Percentiles rank a stretch among this genome's conserved stretches.
Conservation (phyloP, 2,329 filamentous ascomycete species). For the Sporothrix dimorphospora region DNA sequence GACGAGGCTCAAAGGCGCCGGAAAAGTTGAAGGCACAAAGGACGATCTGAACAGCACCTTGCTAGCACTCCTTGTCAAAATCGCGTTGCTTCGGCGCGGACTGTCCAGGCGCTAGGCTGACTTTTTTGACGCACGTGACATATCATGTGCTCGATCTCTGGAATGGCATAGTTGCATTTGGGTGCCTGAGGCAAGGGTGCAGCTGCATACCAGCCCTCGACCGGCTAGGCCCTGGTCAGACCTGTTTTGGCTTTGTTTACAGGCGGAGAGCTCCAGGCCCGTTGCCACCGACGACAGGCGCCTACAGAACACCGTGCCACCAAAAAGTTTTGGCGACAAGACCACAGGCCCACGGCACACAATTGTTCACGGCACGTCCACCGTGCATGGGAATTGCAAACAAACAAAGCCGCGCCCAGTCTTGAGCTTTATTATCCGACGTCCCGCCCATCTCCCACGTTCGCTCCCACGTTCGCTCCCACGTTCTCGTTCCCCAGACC, state of each 20-base stretch:
- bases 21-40: not conserved
- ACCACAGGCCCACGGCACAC: not conserved
- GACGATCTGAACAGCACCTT: not conserved
- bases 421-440: not conserved
- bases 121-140: not conserved
- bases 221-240: not conserved
- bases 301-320: slow-evolving; percentile 5
- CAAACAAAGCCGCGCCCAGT: not conserved
- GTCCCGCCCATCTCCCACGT: not conserved
- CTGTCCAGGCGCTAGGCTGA: not conserved
- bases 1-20: not conserved
- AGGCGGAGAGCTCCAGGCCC: slow-evolving; percentile 30
- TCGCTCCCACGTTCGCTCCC: not conserved
- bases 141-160: not conserved
- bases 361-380: slow-evolving; percentile 11
- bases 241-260: slow-evolving; percentile 36
- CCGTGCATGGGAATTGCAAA: not conserved
- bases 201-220: slow-evolving; percentile 14
- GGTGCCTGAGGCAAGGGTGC: slow-evolving; percentile 26
- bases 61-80: slow-evolving; percentile 23
- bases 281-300: slow-evolving; percentile 40
- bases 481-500: not conserved
- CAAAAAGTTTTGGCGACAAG: slow-evolving; percentile 18
- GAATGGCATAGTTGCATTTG: not conserved
- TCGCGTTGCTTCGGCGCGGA: slow-evolving; percentile 23